Conservation (phyloP, 495 filamentous ascomycete species). For the Copromyces sp. region DNA sequence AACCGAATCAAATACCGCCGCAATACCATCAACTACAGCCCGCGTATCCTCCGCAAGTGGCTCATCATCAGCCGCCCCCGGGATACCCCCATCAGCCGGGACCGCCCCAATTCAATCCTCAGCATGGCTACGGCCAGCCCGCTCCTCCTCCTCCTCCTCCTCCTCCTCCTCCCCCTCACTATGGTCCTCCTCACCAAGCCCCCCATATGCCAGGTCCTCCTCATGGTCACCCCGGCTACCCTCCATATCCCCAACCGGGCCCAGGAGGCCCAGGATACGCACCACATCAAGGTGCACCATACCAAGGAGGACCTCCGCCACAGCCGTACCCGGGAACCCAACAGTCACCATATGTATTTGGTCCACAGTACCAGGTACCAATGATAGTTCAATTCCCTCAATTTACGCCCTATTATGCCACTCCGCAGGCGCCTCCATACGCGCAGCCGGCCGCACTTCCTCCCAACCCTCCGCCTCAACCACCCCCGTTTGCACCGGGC, state of each 20-base stretch:
- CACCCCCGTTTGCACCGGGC: neutral
- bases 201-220: neutral
- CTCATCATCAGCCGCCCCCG: neutral
- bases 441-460: neutral
- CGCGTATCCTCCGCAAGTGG: neutral
- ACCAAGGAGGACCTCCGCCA: neutral
- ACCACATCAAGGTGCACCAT: neutral
- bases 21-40: neutral
- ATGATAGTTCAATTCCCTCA: neutral
- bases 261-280: neutral
- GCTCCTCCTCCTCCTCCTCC: neutral
- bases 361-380: neutral
- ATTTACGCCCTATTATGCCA: neutral
- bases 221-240: neutral
- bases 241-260: neutral
- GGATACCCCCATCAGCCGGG: neutral
- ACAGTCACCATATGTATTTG: neutral
- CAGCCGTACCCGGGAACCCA: neutral
- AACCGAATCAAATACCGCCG: neutral
- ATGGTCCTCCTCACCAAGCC: neutral
- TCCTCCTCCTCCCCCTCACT: neutral
- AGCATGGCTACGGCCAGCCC: neutral
- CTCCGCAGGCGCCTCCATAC: neutral
- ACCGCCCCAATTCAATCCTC: neutral
- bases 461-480: conserved; percentile 1